Evolutionary conservation across 345 rosid species (phyloP), one percentile per base, ranked within the genome.

Genomic region (Eucalyptus marginata): DNA sequence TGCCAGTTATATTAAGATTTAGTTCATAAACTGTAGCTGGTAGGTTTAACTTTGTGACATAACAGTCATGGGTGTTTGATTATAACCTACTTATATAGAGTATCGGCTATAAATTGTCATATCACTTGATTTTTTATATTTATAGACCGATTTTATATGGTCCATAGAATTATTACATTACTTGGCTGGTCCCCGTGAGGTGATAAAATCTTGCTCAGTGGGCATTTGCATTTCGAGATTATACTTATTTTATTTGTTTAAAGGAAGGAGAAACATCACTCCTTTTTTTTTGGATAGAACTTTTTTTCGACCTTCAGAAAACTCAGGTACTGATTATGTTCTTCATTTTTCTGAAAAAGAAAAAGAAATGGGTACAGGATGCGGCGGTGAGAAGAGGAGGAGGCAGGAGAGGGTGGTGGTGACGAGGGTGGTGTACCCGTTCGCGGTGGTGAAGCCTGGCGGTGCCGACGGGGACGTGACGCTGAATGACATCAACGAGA

Each of bases 401-500:
- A 92, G 71, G 89, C 93, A 88, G 90, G 94, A 93, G 93, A 92
- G 90, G 20, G 95, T 93, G 92, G 93, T 95, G 52, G 95, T 95
- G 92, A 92, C 90, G 46, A 95, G 95, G 89, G 93, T 96, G 52
- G 98, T 95, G 88, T 97, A 98, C 52, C 99, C 99, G 88, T 98
- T 98, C 90, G 98, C 99, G 80, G 49, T 98, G 91, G 99, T 98
- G 92, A 98, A 98, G 89, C 99, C 99, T 29, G 99, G 99, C 87
- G 99, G 98, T 44, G 52, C 52, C 3, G 99, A 97, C 89, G 97
- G 98, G 2, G 98, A 95, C 87, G 90, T 95, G 91, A 98, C 98
- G 15, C 87, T 98, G 85, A 94, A 94, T 87, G 99, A 98, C 90
- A 97, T 98, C 71, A 98, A 98, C 31, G 92, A 94, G 92, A 96